phyloP scores from a whole-genome alignment of 2,329 filamentous ascomycete genomes.

The Elsinoe perseae region DNA sequence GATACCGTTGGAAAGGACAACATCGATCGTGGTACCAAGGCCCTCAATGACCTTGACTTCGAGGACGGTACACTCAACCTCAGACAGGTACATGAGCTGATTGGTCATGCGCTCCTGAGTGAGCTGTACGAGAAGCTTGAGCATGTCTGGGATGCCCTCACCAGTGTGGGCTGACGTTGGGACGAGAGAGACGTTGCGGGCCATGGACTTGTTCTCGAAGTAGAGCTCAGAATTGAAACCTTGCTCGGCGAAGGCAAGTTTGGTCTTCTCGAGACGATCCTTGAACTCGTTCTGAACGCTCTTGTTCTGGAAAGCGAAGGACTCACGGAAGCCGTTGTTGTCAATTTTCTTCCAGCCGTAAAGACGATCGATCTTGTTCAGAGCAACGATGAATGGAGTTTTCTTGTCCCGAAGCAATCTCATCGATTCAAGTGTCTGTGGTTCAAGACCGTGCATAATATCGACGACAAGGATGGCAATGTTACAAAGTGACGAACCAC shows the following conservation, averaged over 20 bases:
- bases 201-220: conserved; percentile 97
- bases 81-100: conserved; percentile 94
- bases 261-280: conserved; percentile 82
- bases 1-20: conserved; percentile 92
- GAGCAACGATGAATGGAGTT: conserved; percentile 94
- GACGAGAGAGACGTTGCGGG: conserved; percentile 86
- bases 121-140: conserved; percentile 85
- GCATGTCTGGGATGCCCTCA: conserved; percentile 96
- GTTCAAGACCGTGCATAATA: conserved; percentile 99
- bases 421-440: conserved; percentile 96
- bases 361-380: conserved; percentile 99
- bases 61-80: conserved; percentile 94
- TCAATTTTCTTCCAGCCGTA: conserved; percentile 98
- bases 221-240: conserved; percentile 96
- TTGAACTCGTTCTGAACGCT: conserved; percentile 90
- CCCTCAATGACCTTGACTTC: conserved; percentile 99
- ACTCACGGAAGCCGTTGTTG: conserved; percentile 97
- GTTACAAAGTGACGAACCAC: conserved; percentile 97
- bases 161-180: conserved; percentile 98
- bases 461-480: conserved; percentile 98
- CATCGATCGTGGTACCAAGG: conserved; percentile 97
- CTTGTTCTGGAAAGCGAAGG: conserved; percentile 80
- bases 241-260: conserved; percentile 89
- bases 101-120: conserved; percentile 97
- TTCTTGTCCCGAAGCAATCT: conserved; percentile 82